phyloP scores from a whole-genome alignment of 2,329 filamentous ascomycete species.

The Myriosclerotinia scirpicola region DNA sequence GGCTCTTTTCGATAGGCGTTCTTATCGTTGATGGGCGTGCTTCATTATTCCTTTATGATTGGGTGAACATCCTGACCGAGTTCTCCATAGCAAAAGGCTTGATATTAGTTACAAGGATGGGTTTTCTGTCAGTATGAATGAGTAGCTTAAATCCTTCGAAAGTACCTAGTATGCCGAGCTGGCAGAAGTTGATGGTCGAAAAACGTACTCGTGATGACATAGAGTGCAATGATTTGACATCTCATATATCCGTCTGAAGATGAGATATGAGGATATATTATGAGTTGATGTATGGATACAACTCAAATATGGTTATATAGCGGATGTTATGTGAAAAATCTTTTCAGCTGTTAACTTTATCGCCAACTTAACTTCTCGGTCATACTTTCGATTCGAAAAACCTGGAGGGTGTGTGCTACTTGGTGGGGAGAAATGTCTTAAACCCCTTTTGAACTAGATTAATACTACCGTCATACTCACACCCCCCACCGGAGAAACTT shows the following conservation, averaged over 20 bases:
- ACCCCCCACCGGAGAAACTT: not conserved
- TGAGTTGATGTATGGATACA: not conserved
- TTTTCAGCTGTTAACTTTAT: not conserved
- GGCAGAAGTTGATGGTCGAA: not conserved
- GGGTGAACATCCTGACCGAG: not conserved
- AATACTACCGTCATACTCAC: not conserved
- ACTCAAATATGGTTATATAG: not conserved
- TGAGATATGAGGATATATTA: not conserved
- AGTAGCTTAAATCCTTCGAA: not conserved
- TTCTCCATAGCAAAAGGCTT: constrained; percentile 1
- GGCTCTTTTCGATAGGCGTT: not conserved
- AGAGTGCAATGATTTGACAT: not conserved
- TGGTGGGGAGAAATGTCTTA: not conserved
- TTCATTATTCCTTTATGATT: constrained; percentile 3
- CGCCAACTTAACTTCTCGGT: not conserved
- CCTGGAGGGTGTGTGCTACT: not conserved
- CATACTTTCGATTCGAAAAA: not conserved
- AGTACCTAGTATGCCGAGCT: not conserved
- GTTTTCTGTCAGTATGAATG: not conserved
- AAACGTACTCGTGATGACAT: not conserved
- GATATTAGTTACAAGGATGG: not conserved
- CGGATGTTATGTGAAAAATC: not conserved
- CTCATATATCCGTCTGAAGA: not conserved
- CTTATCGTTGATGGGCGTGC: constrained; percentile 16
- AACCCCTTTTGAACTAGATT: not conserved